Conservation (phyloP, 768 basidiomycete genomes). For the Sarcodon aspratus region DNA sequence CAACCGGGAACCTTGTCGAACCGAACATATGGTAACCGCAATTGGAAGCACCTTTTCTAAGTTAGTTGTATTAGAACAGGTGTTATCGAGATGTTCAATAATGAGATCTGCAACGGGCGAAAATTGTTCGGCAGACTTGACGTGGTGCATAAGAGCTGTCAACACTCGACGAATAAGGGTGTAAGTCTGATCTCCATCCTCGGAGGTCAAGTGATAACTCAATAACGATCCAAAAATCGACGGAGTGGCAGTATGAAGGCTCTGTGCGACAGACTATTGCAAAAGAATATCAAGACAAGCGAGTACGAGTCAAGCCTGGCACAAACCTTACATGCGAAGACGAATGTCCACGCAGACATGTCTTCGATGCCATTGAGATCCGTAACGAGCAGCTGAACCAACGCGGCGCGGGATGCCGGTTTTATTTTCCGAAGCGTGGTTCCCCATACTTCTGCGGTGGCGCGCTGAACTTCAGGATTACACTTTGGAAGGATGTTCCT, state of each 20-base stretch:
- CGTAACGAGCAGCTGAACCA: constrained; percentile 42
- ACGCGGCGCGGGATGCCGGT: constrained; percentile 39
- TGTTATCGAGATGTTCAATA: constrained; percentile 22
- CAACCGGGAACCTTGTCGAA: constrained; percentile 63
- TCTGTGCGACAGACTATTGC: constrained; percentile 66
- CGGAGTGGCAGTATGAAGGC: constrained; percentile 64
- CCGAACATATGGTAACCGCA: constrained; percentile 41
- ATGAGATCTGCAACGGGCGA: constrained; percentile 42
- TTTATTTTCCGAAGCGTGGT: constrained; percentile 66
- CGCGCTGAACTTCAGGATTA: constrained; percentile 59
- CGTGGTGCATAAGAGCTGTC: constrained; percentile 78
- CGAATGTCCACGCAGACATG: constrained; percentile 61
- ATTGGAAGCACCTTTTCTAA: constrained; percentile 36
- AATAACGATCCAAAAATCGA: constrained; percentile 53
- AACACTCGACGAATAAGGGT: constrained; percentile 59
- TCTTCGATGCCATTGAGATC: constrained; percentile 43
- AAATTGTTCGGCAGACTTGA: constrained; percentile 59
- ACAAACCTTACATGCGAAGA: constrained; percentile 70
- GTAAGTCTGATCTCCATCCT: constrained; percentile 29
- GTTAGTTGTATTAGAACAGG: constrained; percentile 8
- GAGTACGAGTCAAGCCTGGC: neutral
- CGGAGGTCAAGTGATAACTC: constrained; percentile 34
- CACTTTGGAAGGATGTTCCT: constrained; percentile 43
- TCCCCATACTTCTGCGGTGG: constrained; percentile 84
- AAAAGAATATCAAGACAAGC: neutral